Base-by-base conservation (phyloP, 2,329 filamentous ascomycete genomes). In the Pseudocercospora pini-densiflorae region DNA sequence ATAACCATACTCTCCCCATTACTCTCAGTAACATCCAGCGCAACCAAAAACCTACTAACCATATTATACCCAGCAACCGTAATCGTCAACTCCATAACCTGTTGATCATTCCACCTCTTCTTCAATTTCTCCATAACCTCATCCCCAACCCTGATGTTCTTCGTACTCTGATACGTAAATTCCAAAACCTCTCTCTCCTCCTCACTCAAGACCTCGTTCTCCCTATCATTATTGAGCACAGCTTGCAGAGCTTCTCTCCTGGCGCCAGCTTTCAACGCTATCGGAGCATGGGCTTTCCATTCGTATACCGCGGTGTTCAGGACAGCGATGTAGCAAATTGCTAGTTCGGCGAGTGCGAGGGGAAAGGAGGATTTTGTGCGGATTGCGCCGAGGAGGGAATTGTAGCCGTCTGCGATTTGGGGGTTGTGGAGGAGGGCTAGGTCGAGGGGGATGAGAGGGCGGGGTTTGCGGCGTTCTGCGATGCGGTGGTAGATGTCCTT, bases 381-480 rank as follows among this genome's bases (percentile, higher is more conserved):
- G 43, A 80, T 79, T 57, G 77, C 77, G 66, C 89, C 89, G 10
- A 92, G 84, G 77, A 92, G 89, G 12, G 82, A 80, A 81, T 91
- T 92, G 89, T 89, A 92, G 61, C 92, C 92, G 79, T 92, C 89
- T 16, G 92, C 91, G 1, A 94, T 86, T 19, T 88, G 81, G 1
- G 91, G 90, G 21, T 89, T 87, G 81, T 94, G 92, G 12, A 94
- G 85, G 1, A 94, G 86, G 1, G 92, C 84, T 1, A 92, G 86
- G 77, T 94, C 92, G n/a, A 94, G 86, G 0, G 89, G 80, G 66
- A 92, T 90, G 21, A 94, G 85, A 5, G 90, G 89, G 1, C 90
- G 88, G 0, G 91, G 90, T 1, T 83, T 80, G 24, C 91, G 89
- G 16, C 91, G 89, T 36, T 85, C 88, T 9, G 82, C 80, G 73